These are phyloP conservation scores for Populus alba DNA, from an alignment of 345 rosid species.

Conservation along the genomic window DNA sequence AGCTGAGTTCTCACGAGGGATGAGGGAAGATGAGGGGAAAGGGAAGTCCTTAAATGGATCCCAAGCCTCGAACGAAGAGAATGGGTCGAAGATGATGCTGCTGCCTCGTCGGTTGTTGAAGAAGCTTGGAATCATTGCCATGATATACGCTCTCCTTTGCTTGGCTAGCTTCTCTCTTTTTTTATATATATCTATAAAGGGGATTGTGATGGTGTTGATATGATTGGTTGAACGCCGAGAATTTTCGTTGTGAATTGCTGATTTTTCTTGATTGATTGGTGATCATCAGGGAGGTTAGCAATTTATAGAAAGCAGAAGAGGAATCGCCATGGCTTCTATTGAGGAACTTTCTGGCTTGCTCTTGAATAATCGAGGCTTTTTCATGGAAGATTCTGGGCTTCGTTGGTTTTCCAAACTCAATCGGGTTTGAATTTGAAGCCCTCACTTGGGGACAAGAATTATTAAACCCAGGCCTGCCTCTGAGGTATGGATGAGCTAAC, in stretches of 20 bases:
- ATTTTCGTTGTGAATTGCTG: too few species aligned
- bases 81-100: neutral
- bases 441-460: neutral
- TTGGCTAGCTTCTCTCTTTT: neutral
- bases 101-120: neutral
- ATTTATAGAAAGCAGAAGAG: neutral
- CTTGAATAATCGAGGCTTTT: neutral
- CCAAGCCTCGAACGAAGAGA: neutral
- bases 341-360: neutral
- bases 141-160: neutral
- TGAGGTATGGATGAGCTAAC: too few species aligned
- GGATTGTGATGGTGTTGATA: too few species aligned
- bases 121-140: neutral
- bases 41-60: neutral
- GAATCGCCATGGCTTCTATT: neutral
- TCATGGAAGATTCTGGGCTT: too few species aligned
- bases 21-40: neutral
- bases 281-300: neutral
- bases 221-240: too few species aligned
- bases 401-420: too few species aligned
- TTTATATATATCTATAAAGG: too few species aligned
- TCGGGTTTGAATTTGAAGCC: neutral
- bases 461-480: too few species aligned
- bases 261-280: too few species aligned
- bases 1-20: neutral